phyloP scores from a whole-genome alignment of 2,329 filamentous ascomycete species.

The Xylariomycetidae sp. region DNA sequence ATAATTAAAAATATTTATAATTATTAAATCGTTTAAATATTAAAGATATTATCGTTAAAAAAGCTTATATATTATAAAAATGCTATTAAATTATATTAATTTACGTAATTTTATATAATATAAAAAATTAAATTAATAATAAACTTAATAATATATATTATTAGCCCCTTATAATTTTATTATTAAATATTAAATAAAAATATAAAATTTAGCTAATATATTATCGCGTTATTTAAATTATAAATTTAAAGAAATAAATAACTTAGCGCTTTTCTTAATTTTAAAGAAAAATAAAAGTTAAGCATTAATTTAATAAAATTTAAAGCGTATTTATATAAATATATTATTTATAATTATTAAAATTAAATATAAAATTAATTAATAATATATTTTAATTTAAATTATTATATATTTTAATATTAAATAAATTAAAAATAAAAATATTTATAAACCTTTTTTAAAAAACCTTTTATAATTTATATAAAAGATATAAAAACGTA shows the following conservation, averaged over 20 bases:
- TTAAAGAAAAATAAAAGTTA: not conserved
- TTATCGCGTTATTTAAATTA: not conserved
- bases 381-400: not conserved
- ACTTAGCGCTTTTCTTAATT: not conserved
- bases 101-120: not conserved
- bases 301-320: not conserved
- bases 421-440: not conserved
- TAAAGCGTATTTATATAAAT: not conserved
- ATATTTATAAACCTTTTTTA: not conserved
- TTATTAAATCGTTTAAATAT: too few species aligned
- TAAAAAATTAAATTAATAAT: not conserved
- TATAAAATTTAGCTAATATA: not conserved
- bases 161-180: not conserved
- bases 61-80: too few species aligned
- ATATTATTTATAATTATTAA: not conserved
- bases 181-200: not conserved
- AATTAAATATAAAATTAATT: not conserved
- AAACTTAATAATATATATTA: not conserved
- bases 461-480: not conserved
- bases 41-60: too few species aligned
- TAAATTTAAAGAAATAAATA: not conserved
- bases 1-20: too few species aligned
- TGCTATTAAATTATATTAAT: constrained; percentile 1
- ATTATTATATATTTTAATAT: too few species aligned
- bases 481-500: not conserved